Conservation (phyloP, 2,329 filamentous ascomycete species). For the Fusarium verticillioides region DNA sequence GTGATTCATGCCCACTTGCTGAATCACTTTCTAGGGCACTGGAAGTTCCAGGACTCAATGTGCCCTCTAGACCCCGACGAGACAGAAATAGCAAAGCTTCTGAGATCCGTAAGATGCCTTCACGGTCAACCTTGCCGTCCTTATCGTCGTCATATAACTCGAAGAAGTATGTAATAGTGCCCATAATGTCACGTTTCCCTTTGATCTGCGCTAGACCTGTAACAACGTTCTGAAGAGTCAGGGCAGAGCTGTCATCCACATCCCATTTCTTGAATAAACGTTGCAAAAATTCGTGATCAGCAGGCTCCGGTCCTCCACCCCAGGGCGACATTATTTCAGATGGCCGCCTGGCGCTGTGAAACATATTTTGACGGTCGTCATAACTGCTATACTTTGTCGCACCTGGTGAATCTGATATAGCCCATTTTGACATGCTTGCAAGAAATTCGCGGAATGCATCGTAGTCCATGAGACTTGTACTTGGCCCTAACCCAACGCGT, state of each 20-base stretch:
- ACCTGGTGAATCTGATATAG: conserved; percentile 85
- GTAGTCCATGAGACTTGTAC: conserved; percentile 95
- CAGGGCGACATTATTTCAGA: conserved; percentile 61
- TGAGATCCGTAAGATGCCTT: conserved; percentile 94
- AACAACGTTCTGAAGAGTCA: conserved; percentile 92
- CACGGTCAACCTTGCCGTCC: conserved; percentile 91
- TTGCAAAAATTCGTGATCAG: conserved; percentile 94
- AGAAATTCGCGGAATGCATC: conserved; percentile 95
- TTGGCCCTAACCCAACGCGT: conserved; percentile 87
- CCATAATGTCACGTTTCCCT: conserved; percentile 95
- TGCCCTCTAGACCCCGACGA: conserved; percentile 83
- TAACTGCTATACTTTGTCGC: conserved; percentile 56
- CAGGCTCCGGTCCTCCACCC: conserved; percentile 72
- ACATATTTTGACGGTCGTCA: conserved; percentile 69
- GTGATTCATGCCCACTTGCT: conserved; percentile 46
- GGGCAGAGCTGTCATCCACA: conserved; percentile 75
- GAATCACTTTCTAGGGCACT: conserved; percentile 59
- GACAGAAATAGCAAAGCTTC: conserved; percentile 94
- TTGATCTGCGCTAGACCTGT: conserved; percentile 91
- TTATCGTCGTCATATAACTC: conserved; percentile 94
- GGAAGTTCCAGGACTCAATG: conserved; percentile 73
- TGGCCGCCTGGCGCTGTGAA: conserved; percentile 63
- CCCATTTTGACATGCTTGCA: conserved; percentile 90
- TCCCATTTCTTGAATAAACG: conserved; percentile 92
- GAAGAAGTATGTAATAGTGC: conserved; percentile 97